Conservation (phyloP, 192 early-diverging fungal species). For the Spizellomyces sp. region DNA sequence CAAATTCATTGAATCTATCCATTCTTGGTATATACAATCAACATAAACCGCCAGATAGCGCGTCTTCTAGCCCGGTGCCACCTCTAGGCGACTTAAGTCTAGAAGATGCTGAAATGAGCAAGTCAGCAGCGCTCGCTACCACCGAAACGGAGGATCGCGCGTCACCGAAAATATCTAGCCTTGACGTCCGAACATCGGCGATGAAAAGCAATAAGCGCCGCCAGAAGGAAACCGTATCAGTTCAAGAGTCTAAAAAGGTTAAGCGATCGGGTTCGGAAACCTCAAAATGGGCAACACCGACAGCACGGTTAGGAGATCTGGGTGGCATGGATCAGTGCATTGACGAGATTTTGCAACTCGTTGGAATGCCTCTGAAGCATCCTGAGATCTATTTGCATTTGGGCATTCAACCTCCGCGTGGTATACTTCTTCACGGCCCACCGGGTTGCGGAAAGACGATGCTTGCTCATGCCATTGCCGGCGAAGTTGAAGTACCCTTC, state of each 20-base stretch:
- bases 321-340: slow-evolving; percentile 93
- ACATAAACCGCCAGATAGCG: too few species aligned
- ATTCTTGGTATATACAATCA: too few species aligned
- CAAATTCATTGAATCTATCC: too few species aligned
- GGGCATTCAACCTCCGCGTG: slow-evolving; percentile 89
- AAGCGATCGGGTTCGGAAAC: not conserved
- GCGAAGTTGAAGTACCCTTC: slow-evolving; percentile 88
- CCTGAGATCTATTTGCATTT: slow-evolving; percentile 90
- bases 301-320: slow-evolving; percentile 70
- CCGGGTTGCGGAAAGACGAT: slow-evolving; percentile 97
- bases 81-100: too few species aligned
- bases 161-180: too few species aligned
- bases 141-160: too few species aligned
- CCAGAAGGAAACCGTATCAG: too few species aligned
- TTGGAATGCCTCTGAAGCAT: slow-evolving; percentile 92
- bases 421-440: slow-evolving; percentile 93
- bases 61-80: too few species aligned
- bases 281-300: slow-evolving; percentile 57
- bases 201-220: too few species aligned
- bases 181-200: too few species aligned
- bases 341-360: slow-evolving; percentile 85
- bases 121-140: too few species aligned
- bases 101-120: too few species aligned
- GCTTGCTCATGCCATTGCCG: slow-evolving; percentile 96
- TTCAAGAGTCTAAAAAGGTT: slow-evolving; percentile 13